Evolutionary conservation across 805 yeast genomes (phyloP).

Genomic region (Priceomyces fermenticarens): DNA sequence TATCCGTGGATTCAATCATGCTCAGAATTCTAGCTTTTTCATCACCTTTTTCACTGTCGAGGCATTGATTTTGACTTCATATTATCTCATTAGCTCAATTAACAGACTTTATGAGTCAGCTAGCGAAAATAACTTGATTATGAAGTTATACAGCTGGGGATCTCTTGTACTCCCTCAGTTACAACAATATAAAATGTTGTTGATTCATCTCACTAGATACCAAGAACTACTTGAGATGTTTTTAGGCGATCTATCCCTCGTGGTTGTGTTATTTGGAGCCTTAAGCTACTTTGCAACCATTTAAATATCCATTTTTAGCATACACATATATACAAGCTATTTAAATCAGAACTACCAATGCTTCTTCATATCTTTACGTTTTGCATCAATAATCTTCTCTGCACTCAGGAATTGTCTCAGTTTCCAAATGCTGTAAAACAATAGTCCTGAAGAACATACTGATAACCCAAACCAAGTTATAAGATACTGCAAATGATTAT

Average conservation of each 20-base stretch:
- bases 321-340: conserved; percentile 1
- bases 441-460: conserved; percentile 65
- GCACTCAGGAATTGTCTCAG: conserved; percentile 30
- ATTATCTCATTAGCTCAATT: conserved; percentile 25
- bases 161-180: conserved; percentile 34
- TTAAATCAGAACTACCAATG: conserved; percentile 7
- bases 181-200: conserved; percentile 22
- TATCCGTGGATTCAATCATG: conserved; percentile 19
- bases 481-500: conserved; percentile 88
- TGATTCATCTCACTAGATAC: conserved; percentile 28
- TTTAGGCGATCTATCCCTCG: conserved; percentile 33
- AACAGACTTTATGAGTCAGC: conserved; percentile 20
- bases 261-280: conserved; percentile 38
- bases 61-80: conserved; percentile 29
- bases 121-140: conserved; percentile 23
- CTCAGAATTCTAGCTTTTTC: conserved; percentile 18
- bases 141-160: conserved; percentile 29
- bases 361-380: conserved; percentile 33
- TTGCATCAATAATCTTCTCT: conserved; percentile 38
- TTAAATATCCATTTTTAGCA: neutral
- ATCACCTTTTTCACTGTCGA: conserved; percentile 29
- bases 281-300: conserved; percentile 16
- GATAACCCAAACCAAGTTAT: conserved; percentile 94
- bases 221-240: conserved; percentile 36
- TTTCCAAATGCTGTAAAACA: conserved; percentile 37